Conservation (phyloP, 305 asterid species). For the Rubia occidens region DNA sequence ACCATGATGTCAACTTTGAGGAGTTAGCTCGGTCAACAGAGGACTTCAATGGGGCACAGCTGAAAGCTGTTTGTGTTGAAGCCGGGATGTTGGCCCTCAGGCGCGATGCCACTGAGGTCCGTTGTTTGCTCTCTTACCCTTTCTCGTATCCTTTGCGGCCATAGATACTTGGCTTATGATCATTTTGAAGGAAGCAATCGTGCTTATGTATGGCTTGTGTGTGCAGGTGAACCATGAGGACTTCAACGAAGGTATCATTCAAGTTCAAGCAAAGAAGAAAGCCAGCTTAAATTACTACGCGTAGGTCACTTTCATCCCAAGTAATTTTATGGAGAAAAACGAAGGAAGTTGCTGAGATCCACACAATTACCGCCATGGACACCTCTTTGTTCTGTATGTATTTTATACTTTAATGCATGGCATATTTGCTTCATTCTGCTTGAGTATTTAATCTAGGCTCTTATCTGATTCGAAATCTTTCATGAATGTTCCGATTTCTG, state of each 20-base stretch:
- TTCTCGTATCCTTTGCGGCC: neutral
- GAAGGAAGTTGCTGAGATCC: neutral
- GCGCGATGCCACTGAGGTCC: slow-evolving; percentile 73
- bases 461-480: too few relatives aligned
- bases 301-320: slow-evolving; percentile 16
- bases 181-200: neutral
- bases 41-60: slow-evolving; percentile 87
- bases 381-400: neutral
- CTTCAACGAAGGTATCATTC: slow-evolving; percentile 73
- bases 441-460: neutral
- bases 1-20: slow-evolving; percentile 88
- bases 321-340: neutral
- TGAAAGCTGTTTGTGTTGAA: slow-evolving; percentile 88
- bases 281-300: slow-evolving; percentile 76
- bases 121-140: neutral
- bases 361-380: neutral
- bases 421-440: neutral
- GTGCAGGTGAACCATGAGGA: slow-evolving; percentile 64
- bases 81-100: slow-evolving; percentile 85
- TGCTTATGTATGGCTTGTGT: neutral
- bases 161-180: neutral
- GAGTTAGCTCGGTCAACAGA: slow-evolving; percentile 92
- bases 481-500: neutral
- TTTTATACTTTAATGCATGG: neutral
- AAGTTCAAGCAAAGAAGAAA: slow-evolving; percentile 83